phyloP scores from a whole-genome alignment of 2,329 filamentous ascomycete species.

The Hansfordia pulvinata region DNA sequence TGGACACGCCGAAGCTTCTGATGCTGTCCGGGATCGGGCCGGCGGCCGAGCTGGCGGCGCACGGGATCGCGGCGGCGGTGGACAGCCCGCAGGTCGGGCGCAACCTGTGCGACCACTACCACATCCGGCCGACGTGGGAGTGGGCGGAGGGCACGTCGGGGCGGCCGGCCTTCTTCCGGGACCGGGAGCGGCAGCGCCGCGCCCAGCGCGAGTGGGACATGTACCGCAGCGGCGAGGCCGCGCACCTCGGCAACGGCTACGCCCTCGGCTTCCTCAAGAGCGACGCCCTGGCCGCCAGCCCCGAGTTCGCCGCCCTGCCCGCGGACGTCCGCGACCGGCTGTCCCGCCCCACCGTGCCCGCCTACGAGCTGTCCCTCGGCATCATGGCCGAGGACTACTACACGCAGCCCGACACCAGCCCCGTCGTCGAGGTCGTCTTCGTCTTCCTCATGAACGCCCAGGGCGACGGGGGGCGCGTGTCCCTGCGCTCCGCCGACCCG shows the following conservation, averaged over 20 bases:
- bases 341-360: constrained; percentile 34
- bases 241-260: constrained; percentile 25
- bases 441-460: constrained; percentile 41
- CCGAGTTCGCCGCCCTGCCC: constrained; percentile 37
- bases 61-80: constrained; percentile 18
- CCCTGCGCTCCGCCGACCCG: constrained; percentile 38
- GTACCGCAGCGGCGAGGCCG: too few species aligned
- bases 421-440: constrained; percentile 27
- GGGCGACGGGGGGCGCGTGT: constrained; percentile 33
- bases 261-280: constrained; percentile 32
- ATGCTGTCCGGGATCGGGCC: constrained; percentile 21
- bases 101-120: constrained; percentile 15
- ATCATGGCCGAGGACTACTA: too few species aligned
- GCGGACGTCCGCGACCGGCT: constrained; percentile 27
- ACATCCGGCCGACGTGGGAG: too few species aligned
- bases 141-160: constrained; percentile 25
- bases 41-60: constrained; percentile 11
- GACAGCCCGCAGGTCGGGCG: constrained; percentile 14
- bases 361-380: constrained; percentile 13
- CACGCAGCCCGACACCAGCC: constrained; percentile 27
- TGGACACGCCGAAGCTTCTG: constrained; percentile 18
- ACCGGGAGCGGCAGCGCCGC: constrained; percentile 28
- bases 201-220: constrained; percentile 24
- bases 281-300: constrained; percentile 20
- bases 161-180: constrained; percentile 29